Base-by-base conservation (phyloP, 2,329 filamentous ascomycete species). In the Didymellaceae sp. region DNA sequence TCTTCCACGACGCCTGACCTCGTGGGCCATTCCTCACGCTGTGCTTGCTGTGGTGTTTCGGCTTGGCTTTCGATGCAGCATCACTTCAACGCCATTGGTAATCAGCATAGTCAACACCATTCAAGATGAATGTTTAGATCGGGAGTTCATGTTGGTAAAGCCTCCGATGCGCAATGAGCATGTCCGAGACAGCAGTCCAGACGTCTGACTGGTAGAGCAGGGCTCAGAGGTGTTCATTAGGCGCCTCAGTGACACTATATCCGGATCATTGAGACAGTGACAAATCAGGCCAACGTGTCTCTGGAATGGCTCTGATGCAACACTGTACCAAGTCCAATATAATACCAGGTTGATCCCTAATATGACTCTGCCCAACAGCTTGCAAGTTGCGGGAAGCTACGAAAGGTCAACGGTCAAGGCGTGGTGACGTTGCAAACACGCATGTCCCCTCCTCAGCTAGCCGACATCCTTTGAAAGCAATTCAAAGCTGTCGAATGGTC, bases 161-260 rank as follows among this genome's bases (percentile, higher is more conserved):
- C 10, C 26, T 28, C n/a, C 28, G 43, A 41, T 40, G 25, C 33
- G 18, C 21, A 39, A 30, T 22, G 16, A 44, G 21, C 18, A 31
- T n/a, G n/a, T 46, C 45, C 51, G 41, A 55, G 22, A 56, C 48
- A 42, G 17, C 16, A 54, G 28, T 28, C 51, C 40, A 37, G 34
- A 48, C 39, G 30, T 24, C 28, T 35, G 37, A 24, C 31, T 30
- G 25, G 35, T 25, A 39, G 31, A 46, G 41, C 39, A 54, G 49
- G 38, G 37, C 38, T 46, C 32, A 42, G 25, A 31, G 32, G n/a
- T 28, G 16, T 22, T 13, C 8, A 37, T 16, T n/a, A 37, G 28
- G n/a, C 10, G 40, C 24, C 45, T 38, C 13, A 3, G 34, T 46
- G 45, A 34, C 18, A 46, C 31, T 22, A 43, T 28, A 25, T 28